phyloP scores from a whole-genome alignment of 768 basidiomycete genomes.

The Leccinum olivaceopallidum region DNA sequence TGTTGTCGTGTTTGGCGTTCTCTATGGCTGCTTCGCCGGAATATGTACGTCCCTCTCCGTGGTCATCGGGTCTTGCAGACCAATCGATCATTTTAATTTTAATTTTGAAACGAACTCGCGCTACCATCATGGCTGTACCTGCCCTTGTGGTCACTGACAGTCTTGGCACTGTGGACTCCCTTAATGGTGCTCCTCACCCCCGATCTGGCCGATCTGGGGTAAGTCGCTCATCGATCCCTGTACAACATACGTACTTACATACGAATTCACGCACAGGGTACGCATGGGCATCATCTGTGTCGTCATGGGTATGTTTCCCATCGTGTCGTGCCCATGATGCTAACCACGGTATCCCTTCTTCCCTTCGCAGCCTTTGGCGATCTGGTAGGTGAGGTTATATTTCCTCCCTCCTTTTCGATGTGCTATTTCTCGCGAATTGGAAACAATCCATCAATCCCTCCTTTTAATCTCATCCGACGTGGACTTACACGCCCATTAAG shows the following conservation, averaged over 20 bases:
- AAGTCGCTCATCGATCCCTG: slow-evolving; percentile 5
- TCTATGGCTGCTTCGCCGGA: slow-evolving; percentile 57
- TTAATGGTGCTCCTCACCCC: slow-evolving; percentile 45
- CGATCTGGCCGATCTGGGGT: slow-evolving; percentile 54
- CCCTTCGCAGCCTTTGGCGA: slow-evolving; percentile 23
- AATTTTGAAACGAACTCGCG: not conserved
- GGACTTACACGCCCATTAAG: slow-evolving; percentile 19
- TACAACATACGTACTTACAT: no score
- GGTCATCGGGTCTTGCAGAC: not conserved
- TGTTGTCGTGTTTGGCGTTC: slow-evolving; percentile 42
- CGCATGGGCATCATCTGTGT: slow-evolving; percentile 53
- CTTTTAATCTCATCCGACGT: not conserved
- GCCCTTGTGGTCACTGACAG: slow-evolving; percentile 20
- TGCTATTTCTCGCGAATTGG: not conserved
- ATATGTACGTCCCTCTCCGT: slow-evolving; percentile 32
- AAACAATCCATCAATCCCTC: not conserved
- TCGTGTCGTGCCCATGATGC: not conserved
- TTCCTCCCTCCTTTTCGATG: not conserved
- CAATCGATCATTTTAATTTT: not conserved
- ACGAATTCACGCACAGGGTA: slow-evolving; percentile 28
- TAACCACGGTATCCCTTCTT: not conserved
- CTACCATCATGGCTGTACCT: not conserved
- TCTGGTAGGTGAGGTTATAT: slow-evolving; percentile 18
- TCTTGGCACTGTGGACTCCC: slow-evolving; percentile 43
- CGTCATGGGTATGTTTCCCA: slow-evolving; percentile 38